Percentiles rank a stretch among this genome's conserved stretches.
Evolutionary conservation across 139 green algal genomes (phyloP).

Genomic region (Auxenochlorella protothecoides): DNA sequence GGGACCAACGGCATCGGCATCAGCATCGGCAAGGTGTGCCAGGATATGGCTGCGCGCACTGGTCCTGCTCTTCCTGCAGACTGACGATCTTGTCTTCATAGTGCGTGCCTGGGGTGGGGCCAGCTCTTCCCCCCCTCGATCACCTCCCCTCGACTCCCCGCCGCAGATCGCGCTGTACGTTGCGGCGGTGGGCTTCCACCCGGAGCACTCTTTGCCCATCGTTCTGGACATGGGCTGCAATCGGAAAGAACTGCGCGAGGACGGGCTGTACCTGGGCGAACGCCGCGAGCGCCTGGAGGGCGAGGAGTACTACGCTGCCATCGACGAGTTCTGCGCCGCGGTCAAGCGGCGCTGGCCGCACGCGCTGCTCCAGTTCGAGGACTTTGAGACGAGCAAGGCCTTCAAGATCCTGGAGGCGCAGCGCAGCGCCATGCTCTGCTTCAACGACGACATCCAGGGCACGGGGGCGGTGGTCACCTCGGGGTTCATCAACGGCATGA

Average conservation of each 20-base stretch:
- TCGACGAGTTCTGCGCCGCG: conserved; percentile 41
- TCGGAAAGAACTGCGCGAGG: conserved; percentile 55
- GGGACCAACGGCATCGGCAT: conserved; percentile 66
- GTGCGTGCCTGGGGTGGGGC: too few species aligned
- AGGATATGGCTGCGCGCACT: too few species aligned
- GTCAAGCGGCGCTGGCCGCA: conserved; percentile 12
- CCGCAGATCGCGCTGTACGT: conserved; percentile 44
- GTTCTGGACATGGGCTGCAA: conserved; percentile 82
- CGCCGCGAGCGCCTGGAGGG: conserved; percentile 31
- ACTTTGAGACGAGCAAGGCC: conserved; percentile 58
- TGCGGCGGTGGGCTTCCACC: conserved; percentile 35
- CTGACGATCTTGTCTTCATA: too few species aligned
- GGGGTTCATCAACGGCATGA: conserved; percentile 44
- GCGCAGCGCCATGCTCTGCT: conserved; percentile 44
- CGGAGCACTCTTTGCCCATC: conserved; percentile 63
- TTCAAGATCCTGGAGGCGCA: conserved; percentile 49
- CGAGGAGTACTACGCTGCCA: conserved; percentile 44
- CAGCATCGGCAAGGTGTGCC: conserved; percentile 41
- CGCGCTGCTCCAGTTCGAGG: conserved; percentile 76
- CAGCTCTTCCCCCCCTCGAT: too few species aligned
- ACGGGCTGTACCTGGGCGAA: conserved; percentile 59
- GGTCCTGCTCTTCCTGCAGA: too few species aligned
- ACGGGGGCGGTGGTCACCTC: conserved; percentile 31
- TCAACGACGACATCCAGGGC: conserved; percentile 89
- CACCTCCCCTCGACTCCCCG: too few species aligned